These are phyloP conservation scores for Umbelopsis sp. DNA, from an alignment of 192 early-diverging fungal species.

Conservation along the genomic window DNA sequence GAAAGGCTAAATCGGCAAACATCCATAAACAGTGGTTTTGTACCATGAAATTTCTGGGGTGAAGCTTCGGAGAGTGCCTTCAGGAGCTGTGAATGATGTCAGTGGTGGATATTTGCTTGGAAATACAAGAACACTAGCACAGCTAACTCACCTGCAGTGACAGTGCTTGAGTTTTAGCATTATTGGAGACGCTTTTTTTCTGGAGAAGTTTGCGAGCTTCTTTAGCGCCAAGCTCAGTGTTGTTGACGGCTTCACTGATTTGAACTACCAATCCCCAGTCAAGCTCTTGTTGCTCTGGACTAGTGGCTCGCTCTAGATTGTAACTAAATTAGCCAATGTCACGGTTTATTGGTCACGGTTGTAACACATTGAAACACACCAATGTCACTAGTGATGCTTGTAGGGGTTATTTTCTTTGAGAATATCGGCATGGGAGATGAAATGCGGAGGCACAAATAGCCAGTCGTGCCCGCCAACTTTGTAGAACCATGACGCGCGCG, in stretches of 20 bases:
- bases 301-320: conserved; percentile 29
- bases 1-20: no score
- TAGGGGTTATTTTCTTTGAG: conserved; percentile 42
- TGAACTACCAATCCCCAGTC: conserved; percentile 37
- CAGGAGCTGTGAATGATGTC: conserved; percentile 18
- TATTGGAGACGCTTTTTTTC: conserved; percentile 30
- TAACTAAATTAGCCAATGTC: neutral
- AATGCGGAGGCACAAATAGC: conserved; percentile 12
- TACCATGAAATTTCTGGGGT: conserved; percentile 28
- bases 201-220: conserved; percentile 42
- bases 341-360: no score
- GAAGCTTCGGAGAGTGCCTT: conserved; percentile 37
- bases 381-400: conserved; percentile 40
- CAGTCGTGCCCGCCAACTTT: neutral
- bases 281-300: conserved; percentile 23
- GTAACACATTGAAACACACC: conserved; percentile 11
- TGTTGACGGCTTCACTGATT: conserved; percentile 34
- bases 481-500: conserved; percentile 4
- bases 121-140: no score
- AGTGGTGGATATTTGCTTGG: neutral
- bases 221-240: conserved; percentile 38
- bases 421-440: conserved; percentile 39
- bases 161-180: conserved; percentile 30
- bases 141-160: conserved; percentile 29
- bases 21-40: neutral